Evolutionary conservation across 805 yeast genomes (phyloP), one percentile per base, ranked within the genome.

Genomic region (Metschnikowia dekortorum): DNA sequence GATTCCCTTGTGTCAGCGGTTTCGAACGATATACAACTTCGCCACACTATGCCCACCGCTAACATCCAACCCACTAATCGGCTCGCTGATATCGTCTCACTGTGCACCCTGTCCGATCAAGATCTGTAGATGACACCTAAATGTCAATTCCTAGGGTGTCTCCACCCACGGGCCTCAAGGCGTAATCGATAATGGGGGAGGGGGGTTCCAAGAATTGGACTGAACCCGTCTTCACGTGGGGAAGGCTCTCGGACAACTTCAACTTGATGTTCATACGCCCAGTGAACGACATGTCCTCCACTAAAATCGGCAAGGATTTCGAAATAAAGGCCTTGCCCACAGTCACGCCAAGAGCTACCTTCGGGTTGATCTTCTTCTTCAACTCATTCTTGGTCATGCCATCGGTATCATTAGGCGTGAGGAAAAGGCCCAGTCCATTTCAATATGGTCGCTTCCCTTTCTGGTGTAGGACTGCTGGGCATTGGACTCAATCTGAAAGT

Each of bases 141-240:
- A 87, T 80, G 69, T 87, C 96, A 40, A 87, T 62, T 53, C 96
- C 96, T 53, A 87, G 76, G n/a, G 91, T 84, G 64, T 87, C 92
- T 70, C 95, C 94, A 65, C 94, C 94, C 47, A 87, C 85, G 8
- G 95, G 96, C 64, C 87, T 87, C 73, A 87, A 78, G 18, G 83
- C 85, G 64, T 86, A 87, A 62, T 85, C 91, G 61, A 87, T 85
- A 31, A 78, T 74, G 36, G 94, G 18, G 16, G 16, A 16, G 16
- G 16, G 94, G 16, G 92, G 85, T 64, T 87, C 92, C 61, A 87
- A 71, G 60, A 87, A 80, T 55, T 83, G 85, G 49, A 87, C 72
- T 18, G 89, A 82, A 8, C 87, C 88, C 58, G 80, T 67, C 53
- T 82, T 83, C 52, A 87, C 85, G 60, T 87, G 90, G n/a, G 96